These are phyloP conservation scores for Geranomyces variabilis DNA, from an alignment of 192 early-diverging fungal species.

Conservation along the genomic window DNA sequence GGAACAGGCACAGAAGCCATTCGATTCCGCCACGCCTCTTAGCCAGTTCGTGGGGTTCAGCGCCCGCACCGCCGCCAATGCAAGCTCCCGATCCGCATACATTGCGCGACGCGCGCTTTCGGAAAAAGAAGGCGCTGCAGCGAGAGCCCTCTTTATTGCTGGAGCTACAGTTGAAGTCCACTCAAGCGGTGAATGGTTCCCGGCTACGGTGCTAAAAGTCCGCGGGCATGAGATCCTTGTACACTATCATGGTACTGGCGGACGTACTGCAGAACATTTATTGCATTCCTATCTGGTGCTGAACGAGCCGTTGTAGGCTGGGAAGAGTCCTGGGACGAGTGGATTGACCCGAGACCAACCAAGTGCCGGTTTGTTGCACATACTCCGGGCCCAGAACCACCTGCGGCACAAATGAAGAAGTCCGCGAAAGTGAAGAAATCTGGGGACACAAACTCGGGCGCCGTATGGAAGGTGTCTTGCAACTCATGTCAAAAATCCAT, in stretches of 20 bases:
- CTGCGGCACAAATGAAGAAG: background rate
- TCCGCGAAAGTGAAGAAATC: constrained; percentile 3
- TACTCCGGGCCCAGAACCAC: background rate
- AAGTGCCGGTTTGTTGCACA: constrained; percentile 10
- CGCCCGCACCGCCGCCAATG: constrained; percentile 19
- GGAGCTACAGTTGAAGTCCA: constrained; percentile 22
- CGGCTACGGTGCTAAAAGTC: background rate
- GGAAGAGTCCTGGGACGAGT: constrained; percentile 27
- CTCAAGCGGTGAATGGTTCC: constrained; percentile 14
- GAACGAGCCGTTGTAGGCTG: no score
- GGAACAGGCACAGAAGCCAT: background rate
- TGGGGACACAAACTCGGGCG: constrained; percentile 18
- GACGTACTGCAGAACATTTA: background rate
- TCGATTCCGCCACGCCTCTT: no score
- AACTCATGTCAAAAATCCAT: constrained; percentile 80
- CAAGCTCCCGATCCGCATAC: background rate
- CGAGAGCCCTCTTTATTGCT: background rate
- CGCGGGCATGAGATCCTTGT: constrained; percentile 22
- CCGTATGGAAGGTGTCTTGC: constrained; percentile 72
- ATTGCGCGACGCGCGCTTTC: background rate
- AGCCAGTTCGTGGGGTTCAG: background rate
- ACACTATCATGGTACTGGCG: constrained; percentile 29
- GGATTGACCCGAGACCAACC: constrained; percentile 21
- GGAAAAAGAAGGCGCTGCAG: background rate
- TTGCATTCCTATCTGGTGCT: background rate